A percentile compares a stretch with the other conserved stretches of the same genome.
Evolutionary conservation across 2,329 filamentous ascomycete species (phyloP).

Genomic region (Davidsoniella eucalypti): DNA sequence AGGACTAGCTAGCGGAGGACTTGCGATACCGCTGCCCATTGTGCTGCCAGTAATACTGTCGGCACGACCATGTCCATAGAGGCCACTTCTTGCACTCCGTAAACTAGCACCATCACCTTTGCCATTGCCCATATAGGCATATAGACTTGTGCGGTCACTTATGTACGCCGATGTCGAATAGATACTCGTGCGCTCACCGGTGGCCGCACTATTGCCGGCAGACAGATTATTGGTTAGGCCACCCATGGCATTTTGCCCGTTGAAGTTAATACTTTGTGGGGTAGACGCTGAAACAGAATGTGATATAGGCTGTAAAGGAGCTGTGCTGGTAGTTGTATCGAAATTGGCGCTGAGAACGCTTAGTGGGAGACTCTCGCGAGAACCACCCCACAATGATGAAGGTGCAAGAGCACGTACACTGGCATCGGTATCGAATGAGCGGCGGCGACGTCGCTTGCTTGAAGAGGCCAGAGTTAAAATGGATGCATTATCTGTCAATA

Average conservation of each 20-base stretch:
- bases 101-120: conserved; percentile 57
- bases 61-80: conserved; percentile 55
- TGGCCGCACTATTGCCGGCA: conserved; percentile 19
- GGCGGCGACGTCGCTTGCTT: conserved; percentile 57
- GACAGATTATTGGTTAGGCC: too few relatives aligned
- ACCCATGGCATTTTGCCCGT: too few relatives aligned
- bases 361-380: conserved; percentile 61
- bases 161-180: conserved; percentile 53
- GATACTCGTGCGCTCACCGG: conserved; percentile 56
- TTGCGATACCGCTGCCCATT: conserved; percentile 34
- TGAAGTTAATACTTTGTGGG: too few relatives aligned
- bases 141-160: conserved; percentile 48
- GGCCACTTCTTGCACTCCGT: conserved; percentile 62
- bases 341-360: conserved; percentile 61
- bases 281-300: too few relatives aligned
- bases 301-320: too few relatives aligned
- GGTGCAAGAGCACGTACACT: conserved; percentile 73
- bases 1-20: conserved; percentile 46
- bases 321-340: not conserved
- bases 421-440: conserved; percentile 72
- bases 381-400: conserved; percentile 66
- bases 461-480: conserved; percentile 74
- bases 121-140: conserved; percentile 34
- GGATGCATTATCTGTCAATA: conserved; percentile 71
- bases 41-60: conserved; percentile 64